These are phyloP conservation scores for Beauveria australis DNA, from an alignment of 2,329 filamentous ascomycete species.

Conservation along the genomic window DNA sequence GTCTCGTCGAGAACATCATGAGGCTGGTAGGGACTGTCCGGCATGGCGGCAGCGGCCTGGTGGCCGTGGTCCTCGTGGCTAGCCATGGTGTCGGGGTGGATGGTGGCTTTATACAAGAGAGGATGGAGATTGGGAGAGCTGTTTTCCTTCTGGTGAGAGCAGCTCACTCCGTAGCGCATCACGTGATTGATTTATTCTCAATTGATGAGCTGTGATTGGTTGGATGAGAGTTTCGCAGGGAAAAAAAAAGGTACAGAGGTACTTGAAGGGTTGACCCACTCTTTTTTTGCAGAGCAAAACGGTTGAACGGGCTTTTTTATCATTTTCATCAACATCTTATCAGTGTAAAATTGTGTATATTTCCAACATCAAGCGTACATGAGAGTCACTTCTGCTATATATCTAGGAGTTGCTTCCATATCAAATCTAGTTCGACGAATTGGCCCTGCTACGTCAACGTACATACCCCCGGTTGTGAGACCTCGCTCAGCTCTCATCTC, in stretches of 20 bases:
- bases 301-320: background rate
- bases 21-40: slow-evolving; percentile 49
- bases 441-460: background rate
- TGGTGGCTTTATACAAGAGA: background rate
- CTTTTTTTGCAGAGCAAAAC: background rate
- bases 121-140: slow-evolving; percentile 6
- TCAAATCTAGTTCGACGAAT: background rate
- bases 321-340: background rate
- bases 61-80: slow-evolving; percentile 22
- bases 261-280: background rate
- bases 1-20: slow-evolving; percentile 66
- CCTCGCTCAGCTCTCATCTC: background rate
- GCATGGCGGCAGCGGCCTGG: slow-evolving; percentile 12
- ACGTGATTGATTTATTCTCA: slow-evolving; percentile 32
- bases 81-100: slow-evolving; percentile 23
- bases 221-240: background rate
- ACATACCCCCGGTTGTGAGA: background rate
- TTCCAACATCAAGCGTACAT: background rate
- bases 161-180: slow-evolving; percentile 11
- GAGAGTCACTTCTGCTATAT: background rate
- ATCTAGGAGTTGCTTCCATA: background rate
- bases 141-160: slow-evolving; percentile 6
- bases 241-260: background rate
- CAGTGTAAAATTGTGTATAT: background rate
- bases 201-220: slow-evolving; percentile 27